Evolutionary conservation across 1,284 basidiomycete genomes (phyloP), one percentile per base, ranked within the genome.

Genomic region (Mycena citricolor): DNA sequence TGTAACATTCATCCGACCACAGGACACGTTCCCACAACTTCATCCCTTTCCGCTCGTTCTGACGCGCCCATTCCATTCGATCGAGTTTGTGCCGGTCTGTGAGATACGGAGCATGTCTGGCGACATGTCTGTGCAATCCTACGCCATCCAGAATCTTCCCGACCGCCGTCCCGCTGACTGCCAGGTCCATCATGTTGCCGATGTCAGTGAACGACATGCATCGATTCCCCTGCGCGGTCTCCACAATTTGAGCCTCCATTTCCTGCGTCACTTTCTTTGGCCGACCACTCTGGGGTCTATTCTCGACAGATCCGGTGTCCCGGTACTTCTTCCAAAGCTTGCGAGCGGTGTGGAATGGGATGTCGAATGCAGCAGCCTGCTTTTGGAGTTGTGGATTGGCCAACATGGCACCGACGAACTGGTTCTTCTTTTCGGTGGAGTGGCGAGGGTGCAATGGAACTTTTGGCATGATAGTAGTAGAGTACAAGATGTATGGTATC

Each of bases 321-420:
- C 48, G 16, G 39, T 36, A 59, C 31, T 55, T 55, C 22, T 51
- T 30, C 38, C 39, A 40, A 31, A 59, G 54, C 20, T 42, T 43
- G 7, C 30, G 8, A 8, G 41, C 55, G 10, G 45, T 57, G 12
- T 24, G 19, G 19, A 8, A 28, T 38, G 41, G 33, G 20, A 57
- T 34, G 38, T 30, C 41, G 21, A 33, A n/a, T 11, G 30, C n/a
- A n/a, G 26, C 11, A 13, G 40, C 40, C 26, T 51, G 47, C 30
- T 43, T 21, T 5, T 13, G 16, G 26, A 55, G 20, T 16, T 33
- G 34, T 42, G 25, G 22, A 17, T 41, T 32, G 6, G 32, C 44
- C 14, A 17, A 4, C 16, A 52, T 25, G 8, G 45, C 43, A 12
- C 55, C 44, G 32, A 55, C 45, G 21, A 55, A 37, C 24, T 21